Conservation (phyloP, 163 green algal species). For the Prototheca wickerhamii region DNA sequence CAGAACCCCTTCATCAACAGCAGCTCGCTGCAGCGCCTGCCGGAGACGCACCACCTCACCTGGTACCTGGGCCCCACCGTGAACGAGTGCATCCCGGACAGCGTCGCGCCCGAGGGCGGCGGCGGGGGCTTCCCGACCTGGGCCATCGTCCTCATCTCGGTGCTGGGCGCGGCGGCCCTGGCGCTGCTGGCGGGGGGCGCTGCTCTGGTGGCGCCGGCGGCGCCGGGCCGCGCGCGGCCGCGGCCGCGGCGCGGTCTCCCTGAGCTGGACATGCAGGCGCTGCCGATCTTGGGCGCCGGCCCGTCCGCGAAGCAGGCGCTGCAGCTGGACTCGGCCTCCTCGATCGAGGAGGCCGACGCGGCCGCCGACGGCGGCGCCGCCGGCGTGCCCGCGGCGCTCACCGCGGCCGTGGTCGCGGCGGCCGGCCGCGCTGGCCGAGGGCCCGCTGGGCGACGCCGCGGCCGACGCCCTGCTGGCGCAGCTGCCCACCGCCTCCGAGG, state of each 20-base stretch:
- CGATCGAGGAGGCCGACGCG: too few relatives aligned
- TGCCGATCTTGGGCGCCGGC: neutral
- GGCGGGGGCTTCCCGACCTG: neutral
- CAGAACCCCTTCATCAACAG: neutral
- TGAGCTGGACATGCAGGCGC: neutral
- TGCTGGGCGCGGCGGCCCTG: neutral
- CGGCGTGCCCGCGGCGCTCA: too few relatives aligned
- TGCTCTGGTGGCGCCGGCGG: neutral
- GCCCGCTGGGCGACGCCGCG: too few relatives aligned
- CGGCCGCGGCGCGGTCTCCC: neutral
- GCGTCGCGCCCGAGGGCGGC: too few relatives aligned
- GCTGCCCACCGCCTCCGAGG: neutral
- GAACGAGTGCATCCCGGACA: neutral
- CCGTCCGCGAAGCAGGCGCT: too few relatives aligned
- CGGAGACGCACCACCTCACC: neutral
- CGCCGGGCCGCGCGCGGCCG: too few relatives aligned
- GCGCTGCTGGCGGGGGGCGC: neutral
- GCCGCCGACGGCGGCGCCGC: too few relatives aligned
- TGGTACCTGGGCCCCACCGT: neutral
- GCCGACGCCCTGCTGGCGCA: too few relatives aligned
- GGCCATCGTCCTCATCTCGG: neutral
- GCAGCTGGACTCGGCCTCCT: too few relatives aligned
- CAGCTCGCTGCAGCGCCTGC: neutral
- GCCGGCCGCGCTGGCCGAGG: too few relatives aligned
- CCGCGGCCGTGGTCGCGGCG: too few relatives aligned